Base-by-base conservation (phyloP, 78 protist genomes). In the Pelomyxa schiedti region DNA sequence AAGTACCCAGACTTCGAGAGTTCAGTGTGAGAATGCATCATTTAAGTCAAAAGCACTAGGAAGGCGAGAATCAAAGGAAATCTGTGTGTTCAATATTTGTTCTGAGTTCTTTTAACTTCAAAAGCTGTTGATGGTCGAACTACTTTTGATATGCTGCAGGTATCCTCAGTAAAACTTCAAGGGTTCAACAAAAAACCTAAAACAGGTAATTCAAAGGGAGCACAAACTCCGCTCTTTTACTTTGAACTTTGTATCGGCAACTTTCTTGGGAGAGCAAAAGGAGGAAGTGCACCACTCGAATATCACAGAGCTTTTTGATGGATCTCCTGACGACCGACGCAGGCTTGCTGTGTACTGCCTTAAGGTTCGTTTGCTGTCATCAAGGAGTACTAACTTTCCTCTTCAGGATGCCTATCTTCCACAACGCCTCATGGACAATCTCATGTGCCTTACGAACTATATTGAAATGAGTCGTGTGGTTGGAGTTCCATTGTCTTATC, bases 391-490 rank as follows among this genome's bases (percentile, higher is more conserved):
- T 67, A 67, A 67, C 22, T n/a, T 67, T 22, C n/a, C n/a, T 67
- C 22, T 30, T 67, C 80, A 38, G n/a, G 99, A 98, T 72, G 96
- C 99, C 0, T n/a, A 76, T 74, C 89, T 98, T 4, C 99, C 99
- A 3, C 65, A 86, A 75, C 88, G 91, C 26, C 91, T 98, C 3
- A 35, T 97, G 43, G 95, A 94, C 73, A 94, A 96, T 77, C 91
- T 98, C 52, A 97, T 97, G 99, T 30, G 91, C 32, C 22, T 96
- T 36, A 42, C 89, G 88, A 96, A 97, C 83, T 81, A 89, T 69
- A 47, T 89, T n/a, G 99, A 98, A 80, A 95, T 98, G 99, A 92
- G 98, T 26, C 90, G 99, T 6, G 99, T 98, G 36, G 95, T 99
- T 1, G 99, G 99, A 63, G 98, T 97, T 2, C 98, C 99, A 22